Evolutionary conservation across 164 flowering plant genomes (phyloP), one percentile per base, ranked within the genome.

Genomic region (Sextonia rubra): DNA sequence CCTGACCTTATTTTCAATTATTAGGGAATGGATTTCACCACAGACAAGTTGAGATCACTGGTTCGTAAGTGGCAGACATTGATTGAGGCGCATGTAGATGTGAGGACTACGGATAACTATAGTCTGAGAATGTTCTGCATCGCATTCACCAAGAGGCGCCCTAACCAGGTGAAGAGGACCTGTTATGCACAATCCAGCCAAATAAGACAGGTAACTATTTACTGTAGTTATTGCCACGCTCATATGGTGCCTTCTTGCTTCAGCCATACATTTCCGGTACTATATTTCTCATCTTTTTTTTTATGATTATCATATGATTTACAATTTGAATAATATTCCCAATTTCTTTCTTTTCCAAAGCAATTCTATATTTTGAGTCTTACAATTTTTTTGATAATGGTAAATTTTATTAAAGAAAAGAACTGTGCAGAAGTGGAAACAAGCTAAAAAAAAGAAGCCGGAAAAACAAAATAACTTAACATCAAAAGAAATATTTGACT

Each of bases 41-140:
- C 84, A 8, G 84, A 82, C 78, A 82, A 82, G 70, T 66, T 82
- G 62, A 77, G 85, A 37, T 81, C 83, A 17, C 72, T 83, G 67
- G 85, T 83, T 17, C 78, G 82, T 4, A 83, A 81, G 77, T 83
- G 85, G 85, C 83, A 81, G 63, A 81, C 83, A n/a, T 75, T 83
- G 76, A 81, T 83, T 58, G 84, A 81, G 73, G 82, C 84, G 15
- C 81, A 82, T 68, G 84, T 82, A 1, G 84, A 82, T 77, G 84
- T 79, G 44, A 82, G 79, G 74, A 82, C 84, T 0, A 82, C 82
- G 0, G 84, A 82, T 65, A 82, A 77, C 75, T 82, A 75, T 64
- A 64, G 64, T 5, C 22, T 82, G 44, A 60, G 84, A 66, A 27
- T 82, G 80, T 82, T 82, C 71, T 82, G 84, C 62, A 82, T 82